Evolutionary conservation across 371 early-diverging fungal species (phyloP), one percentile per base, ranked within the genome.

Genomic region (Mortierella sp.): DNA sequence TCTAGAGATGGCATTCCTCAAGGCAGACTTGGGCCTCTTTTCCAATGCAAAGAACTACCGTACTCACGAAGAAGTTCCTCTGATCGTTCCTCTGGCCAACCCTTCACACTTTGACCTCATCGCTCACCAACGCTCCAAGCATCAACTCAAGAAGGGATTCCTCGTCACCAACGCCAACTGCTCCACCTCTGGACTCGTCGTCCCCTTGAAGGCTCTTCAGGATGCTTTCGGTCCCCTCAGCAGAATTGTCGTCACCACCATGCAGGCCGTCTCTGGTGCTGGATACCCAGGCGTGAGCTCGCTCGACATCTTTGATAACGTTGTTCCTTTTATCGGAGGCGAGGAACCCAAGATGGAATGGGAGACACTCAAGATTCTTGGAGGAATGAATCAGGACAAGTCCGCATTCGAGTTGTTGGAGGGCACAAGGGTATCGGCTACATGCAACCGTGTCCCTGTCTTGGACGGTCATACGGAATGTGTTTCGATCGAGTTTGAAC

Each of bases 271-370:
- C 72, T 95, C 96, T 5, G 95, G 99, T 52, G 97, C 98, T 5
- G 98, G 99, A 25, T 97, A 97, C 84, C 98, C 99, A 1, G 99
- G 99, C 65, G 95, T 98, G 0, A 86, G 95, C 7, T 93, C 95
- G 44, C 84, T 98, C 60, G 99, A 98, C 81, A 96, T 98, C 62
- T 75, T 96, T 66, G 98, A 96, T 81, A 98, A 97, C 81, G 86
- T 98, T 25, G 95, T 97, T 28, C 99, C 99, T 28, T 90, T 89
- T 73, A 97, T 98, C 77, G 86, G 90, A n/a, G 99, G 97, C 62
- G 99, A 98, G 79, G 99, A 98, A 82, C 92, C 94, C 71, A 98
- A 98, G 89, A 93, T 98, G 86, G 98, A 98, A 81, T 93, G 86
- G 68, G 99, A 98, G 84, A 90, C 95, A 5, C 82, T 85, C 58